These are phyloP conservation scores for Curvularia sp. DNA, from an alignment of 2,329 filamentous ascomycete genomes.

Conservation along the genomic window DNA sequence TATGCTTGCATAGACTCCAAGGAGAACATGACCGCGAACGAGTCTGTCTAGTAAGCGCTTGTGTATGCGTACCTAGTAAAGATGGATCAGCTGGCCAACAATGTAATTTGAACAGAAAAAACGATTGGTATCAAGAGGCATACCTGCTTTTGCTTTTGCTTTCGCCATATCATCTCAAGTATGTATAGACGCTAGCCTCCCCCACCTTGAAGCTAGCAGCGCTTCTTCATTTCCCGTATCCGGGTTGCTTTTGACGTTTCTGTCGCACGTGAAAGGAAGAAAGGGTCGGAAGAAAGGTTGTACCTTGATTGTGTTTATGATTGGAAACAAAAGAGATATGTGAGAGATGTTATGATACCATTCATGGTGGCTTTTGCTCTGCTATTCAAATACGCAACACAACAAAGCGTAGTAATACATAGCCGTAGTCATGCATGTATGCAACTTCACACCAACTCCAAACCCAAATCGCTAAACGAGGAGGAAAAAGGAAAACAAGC, in stretches of 20 bases:
- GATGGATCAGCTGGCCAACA: background rate
- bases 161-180: background rate
- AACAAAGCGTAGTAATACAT: background rate
- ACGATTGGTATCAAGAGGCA: background rate
- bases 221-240: conserved; percentile 5
- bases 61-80: background rate
- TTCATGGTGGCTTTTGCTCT: background rate
- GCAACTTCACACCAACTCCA: conserved; percentile 7
- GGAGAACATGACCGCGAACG: background rate
- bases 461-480: conserved; percentile 2
- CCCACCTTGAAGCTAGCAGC: conserved; percentile 1
- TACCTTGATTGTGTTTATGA: background rate
- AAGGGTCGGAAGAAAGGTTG: background rate
- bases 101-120: background rate
- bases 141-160: background rate
- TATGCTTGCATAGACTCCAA: background rate
- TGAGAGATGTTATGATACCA: background rate
- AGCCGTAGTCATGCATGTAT: conserved; percentile 11
- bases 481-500: conserved; percentile 1
- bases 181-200: background rate
- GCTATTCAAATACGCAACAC: conserved; percentile 12
- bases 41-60: background rate
- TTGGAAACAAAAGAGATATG: background rate
- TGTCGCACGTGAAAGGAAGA: background rate
- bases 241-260: background rate